Percentiles rank a stretch among this genome's conserved stretches.
phyloP scores from a whole-genome alignment of 2,329 filamentous ascomycete species.

The Penicillium concentricum region DNA sequence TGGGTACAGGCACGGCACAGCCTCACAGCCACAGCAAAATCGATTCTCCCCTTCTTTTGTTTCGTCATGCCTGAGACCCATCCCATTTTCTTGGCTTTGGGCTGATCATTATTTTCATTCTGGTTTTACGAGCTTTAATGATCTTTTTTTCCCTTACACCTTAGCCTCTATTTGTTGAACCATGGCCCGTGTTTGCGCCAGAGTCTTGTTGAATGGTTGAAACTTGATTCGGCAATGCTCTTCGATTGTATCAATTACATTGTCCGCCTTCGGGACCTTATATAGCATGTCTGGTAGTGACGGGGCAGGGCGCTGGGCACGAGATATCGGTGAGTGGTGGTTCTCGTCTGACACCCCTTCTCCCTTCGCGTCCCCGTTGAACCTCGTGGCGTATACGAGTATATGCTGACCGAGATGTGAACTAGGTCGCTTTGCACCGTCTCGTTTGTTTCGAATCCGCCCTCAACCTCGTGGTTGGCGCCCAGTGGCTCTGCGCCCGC shows the following conservation, averaged over 20 bases:
- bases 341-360: background rate
- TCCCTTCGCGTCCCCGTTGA: background rate
- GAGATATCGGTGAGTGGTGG: conserved; percentile 18
- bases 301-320: conserved; percentile 16
- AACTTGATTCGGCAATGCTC: conserved; percentile 18
- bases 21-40: conserved; percentile 3
- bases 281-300: conserved; percentile 23
- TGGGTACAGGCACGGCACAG: background rate
- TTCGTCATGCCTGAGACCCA: background rate
- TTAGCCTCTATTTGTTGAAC: background rate
- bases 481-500: conserved; percentile 33
- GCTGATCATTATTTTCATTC: background rate
- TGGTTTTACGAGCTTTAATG: background rate
- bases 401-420: background rate
- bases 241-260: conserved; percentile 6
- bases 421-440: background rate
- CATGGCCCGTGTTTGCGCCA: background rate
- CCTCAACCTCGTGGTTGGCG: conserved; percentile 28
- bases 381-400: background rate
- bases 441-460: background rate
- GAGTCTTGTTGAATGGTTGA: background rate
- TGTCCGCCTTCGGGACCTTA: conserved; percentile 10
- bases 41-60: background rate
- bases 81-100: background rate
- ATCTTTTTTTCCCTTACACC: background rate